These are phyloP conservation scores for Eucalyptus erythrocorys DNA, from an alignment of 345 rosid genomes.

Conservation along the genomic window DNA sequence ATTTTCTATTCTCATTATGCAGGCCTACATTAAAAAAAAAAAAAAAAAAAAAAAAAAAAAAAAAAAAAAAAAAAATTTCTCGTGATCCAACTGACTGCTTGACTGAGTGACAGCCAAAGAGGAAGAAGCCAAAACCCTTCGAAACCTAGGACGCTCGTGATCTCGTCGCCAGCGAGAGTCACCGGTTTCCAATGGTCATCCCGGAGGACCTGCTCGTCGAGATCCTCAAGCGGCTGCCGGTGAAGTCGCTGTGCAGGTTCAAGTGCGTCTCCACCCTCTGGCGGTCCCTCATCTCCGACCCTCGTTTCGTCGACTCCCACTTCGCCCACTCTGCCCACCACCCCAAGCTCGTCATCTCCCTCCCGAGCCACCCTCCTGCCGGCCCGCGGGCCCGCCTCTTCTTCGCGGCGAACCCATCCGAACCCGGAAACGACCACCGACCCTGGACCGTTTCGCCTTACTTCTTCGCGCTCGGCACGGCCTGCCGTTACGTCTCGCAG, in stretches of 20 bases:
- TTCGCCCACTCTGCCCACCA: background rate
- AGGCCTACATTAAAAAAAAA: background rate
- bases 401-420: background rate
- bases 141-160: background rate
- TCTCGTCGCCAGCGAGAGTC: background rate
- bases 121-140: background rate
- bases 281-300: background rate
- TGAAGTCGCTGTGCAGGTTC: background rate
- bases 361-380: background rate
- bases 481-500: background rate
- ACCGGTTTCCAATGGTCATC: background rate
- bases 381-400: background rate
- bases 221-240: background rate
- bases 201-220: background rate
- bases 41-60: too few relatives aligned
- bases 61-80: background rate
- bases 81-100: background rate
- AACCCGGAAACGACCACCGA: background rate
- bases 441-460: background rate
- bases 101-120: background rate
- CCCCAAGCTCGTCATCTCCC: background rate
- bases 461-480: background rate
- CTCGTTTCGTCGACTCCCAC: background rate
- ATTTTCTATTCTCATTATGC: background rate
- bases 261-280: background rate